Evolutionary conservation across 148 eudicot species (phyloP), one percentile per base, ranked within the genome.

Genomic region (Rhododendron molle): DNA sequence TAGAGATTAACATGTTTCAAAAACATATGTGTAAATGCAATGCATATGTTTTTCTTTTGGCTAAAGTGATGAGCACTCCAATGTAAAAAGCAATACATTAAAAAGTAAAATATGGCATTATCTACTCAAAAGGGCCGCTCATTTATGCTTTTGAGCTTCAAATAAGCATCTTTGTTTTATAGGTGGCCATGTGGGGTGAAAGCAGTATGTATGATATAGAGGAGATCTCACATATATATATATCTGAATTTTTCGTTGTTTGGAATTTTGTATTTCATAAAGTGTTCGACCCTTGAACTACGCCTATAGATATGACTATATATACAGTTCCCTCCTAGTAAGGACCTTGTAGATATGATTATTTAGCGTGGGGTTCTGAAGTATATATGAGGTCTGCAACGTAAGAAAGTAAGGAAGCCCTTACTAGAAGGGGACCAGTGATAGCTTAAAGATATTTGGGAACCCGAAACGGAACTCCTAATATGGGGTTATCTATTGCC

Each of bases 41-140:
- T 43, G 32, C 50, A 60, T 49, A 54, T 69, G 65, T 71, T 81
- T 78, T 73, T 81, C 89, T 89, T 89, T 91, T 86, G 78, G 71
- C 89, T 84, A 91, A 94, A 92, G 91, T 84, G 89, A 89, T 62
- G 11, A 90, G 89, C 93, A 90, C 91, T 88, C 47, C 83, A 49
- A 3, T 1, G 49, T 49, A 89, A 90, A 90, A 46, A 88, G 90
- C 87, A 92, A 83, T 74, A 86, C 0, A 40, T 40, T 81, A 86
- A 90, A 93, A 94, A 94, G 93, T 82, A 88, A 90, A 92, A 87
- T 84, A 89, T 92, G 91, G 91, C 94, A 94, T 92, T 91, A 92
- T 94, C 96, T 90, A 91, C 93, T 90, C 91, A 90, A 94, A 94
- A 92, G 92, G 86, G 88, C 83, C 80, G 79, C 91, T 87, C 84